phyloP scores from a whole-genome alignment of 139 green algal genomes.

The Dunaliella sp. region DNA sequence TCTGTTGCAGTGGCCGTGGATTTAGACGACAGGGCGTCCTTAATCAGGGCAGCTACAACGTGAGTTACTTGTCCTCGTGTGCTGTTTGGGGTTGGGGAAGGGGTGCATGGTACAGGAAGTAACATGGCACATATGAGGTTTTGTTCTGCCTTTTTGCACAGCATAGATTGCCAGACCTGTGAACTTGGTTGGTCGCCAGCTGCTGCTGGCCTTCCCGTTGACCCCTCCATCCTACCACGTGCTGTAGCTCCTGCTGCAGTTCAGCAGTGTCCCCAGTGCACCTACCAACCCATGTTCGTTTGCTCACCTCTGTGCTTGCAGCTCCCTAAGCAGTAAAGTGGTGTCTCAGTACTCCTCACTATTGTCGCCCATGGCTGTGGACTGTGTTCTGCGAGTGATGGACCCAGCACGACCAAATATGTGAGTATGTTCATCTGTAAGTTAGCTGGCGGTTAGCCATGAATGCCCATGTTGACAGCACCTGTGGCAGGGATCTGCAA shows the following conservation, averaged over 20 bases:
- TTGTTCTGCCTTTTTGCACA: too few relatives aligned
- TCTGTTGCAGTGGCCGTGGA: slow-evolving; percentile 83
- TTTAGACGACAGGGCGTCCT: slow-evolving; percentile 82
- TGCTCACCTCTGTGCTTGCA: slow-evolving; percentile 27
- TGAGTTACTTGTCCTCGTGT: too few relatives aligned
- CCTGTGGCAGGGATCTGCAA: too few relatives aligned
- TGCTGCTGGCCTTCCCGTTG: background rate
- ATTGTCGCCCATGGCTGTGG: slow-evolving; percentile 96
- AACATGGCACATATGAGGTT: too few relatives aligned
- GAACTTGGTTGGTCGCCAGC: background rate
- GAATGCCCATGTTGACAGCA: too few relatives aligned
- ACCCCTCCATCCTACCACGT: background rate
- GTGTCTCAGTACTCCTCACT: slow-evolving; percentile 93
- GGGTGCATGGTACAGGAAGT: too few relatives aligned
- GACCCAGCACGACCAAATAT: slow-evolving; percentile 74
- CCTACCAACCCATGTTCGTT: background rate
- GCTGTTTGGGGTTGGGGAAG: too few relatives aligned
- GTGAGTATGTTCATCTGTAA: too few relatives aligned
- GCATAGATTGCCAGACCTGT: background rate
- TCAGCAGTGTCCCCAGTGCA: background rate
- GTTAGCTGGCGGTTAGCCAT: too few relatives aligned
- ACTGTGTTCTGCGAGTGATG: slow-evolving; percentile 83
- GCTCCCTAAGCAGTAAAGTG: slow-evolving; percentile 89
- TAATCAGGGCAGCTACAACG: slow-evolving; percentile 94
- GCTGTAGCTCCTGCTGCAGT: background rate